These are phyloP conservation scores for Mucor circinelloides DNA, from an alignment of 371 early-diverging fungal genomes.

Conservation along the genomic window DNA sequence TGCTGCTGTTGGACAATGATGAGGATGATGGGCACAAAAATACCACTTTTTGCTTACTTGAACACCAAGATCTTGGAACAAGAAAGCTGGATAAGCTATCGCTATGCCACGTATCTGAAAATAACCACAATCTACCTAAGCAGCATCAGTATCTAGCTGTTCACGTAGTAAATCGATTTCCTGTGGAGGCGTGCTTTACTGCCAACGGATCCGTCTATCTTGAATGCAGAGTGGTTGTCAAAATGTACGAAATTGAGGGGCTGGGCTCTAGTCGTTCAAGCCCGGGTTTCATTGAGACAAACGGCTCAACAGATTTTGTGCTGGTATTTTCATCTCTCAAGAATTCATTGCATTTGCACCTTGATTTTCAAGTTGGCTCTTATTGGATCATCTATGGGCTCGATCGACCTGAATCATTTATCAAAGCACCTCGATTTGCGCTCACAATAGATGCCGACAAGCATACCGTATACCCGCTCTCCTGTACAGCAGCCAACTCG, in stretches of 20 bases:
- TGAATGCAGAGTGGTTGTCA: slow-evolving; percentile 2
- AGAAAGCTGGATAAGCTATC: background rate
- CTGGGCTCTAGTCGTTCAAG: background rate
- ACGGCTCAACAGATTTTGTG: background rate
- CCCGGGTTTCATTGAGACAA: background rate
- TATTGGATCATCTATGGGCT: background rate
- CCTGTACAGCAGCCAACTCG: background rate
- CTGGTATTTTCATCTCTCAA: background rate
- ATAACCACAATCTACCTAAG: background rate
- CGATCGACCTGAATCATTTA: background rate
- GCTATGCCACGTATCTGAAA: background rate
- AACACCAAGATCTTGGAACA: background rate
- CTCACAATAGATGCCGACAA: background rate
- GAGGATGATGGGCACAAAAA: background rate
- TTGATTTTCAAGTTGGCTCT: background rate
- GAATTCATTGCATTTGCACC: background rate
- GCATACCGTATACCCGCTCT: background rate
- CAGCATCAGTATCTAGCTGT: background rate
- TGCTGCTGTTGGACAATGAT: background rate
- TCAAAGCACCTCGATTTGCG: background rate
- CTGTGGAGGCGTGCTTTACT: background rate
- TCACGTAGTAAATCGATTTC: background rate
- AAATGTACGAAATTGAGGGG: background rate
- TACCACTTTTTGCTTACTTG: background rate
- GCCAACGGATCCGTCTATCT: background rate